Evolutionary conservation across 2,329 filamentous ascomycete species (phyloP), one percentile per base, ranked within the genome.

Genomic region (Aspergillus luchuensis): DNA sequence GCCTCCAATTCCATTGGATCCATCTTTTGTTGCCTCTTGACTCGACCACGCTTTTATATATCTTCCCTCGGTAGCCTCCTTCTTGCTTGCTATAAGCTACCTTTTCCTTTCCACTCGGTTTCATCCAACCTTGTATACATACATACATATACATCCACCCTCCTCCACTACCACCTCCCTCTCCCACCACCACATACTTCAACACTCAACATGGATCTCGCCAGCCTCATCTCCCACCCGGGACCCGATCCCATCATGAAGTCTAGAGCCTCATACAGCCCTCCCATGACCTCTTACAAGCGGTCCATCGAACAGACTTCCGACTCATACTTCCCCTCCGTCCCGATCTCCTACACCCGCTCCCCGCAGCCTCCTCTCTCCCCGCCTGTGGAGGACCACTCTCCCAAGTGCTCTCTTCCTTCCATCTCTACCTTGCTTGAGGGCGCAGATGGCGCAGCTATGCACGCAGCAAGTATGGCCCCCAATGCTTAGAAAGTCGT

Each of bases 371-470:
- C 72, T 19, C 76, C 77, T 39, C 67, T 77, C 5, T 79, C 76
- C 13, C 76, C 77, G 13, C 77, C 77, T 17, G 74, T 73, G n/a
- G 76, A 78, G 52, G 75, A 78, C 70, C 89, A 92, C 71, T 36
- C 62, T 10, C 78, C 87, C 67, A 93, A 89, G 79, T 95, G 90
- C 72, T 96, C 92, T 54, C 82, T 98, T 60, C 94, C 94, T 19
- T 97, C 94, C 41, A 97, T 98, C 76, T 97, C 92, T 39, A 94
- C 92, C 76, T 84, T 98, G 59, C 83, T 98, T 55, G 90, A 90
- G 63, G 85, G 94, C 71, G 91, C 92, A 56, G 91, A 95, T 77
- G 87, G 87, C 69, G 88, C 83, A 69, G 86, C 84, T 63, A 69
- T 59, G 53, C 73, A 72, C 56, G 66, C 69, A 70, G 64, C 72